Evolutionary conservation across 352 stramenopile genomes (phyloP).

Genomic region (Globisporangium megalacanthum): DNA sequence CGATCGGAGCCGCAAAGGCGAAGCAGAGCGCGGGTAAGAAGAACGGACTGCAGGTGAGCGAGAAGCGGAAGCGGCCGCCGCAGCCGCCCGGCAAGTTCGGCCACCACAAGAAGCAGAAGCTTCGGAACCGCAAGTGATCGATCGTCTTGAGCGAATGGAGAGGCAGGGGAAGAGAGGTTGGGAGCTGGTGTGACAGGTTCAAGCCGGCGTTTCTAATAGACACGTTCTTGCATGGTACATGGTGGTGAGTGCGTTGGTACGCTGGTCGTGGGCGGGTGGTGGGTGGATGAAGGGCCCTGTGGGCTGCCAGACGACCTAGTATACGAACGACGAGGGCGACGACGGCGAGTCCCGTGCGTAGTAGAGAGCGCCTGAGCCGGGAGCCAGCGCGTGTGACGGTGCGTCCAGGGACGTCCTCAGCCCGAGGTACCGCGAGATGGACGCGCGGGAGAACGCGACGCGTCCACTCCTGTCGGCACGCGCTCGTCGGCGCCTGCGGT

Average conservation of each 20-base stretch:
- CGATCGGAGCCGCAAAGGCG: background rate
- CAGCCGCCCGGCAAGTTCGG: conserved; percentile 16
- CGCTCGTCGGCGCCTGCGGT: conserved; percentile 18
- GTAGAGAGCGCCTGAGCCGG: conserved; percentile 13
- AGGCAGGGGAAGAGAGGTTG: too few relatives aligned
- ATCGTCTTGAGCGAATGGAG: background rate
- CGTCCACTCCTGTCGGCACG: background rate
- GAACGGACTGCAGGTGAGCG: conserved; percentile 17
- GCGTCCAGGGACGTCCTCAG: background rate
- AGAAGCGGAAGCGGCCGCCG: conserved; percentile 16
- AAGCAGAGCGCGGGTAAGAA: conserved; percentile 13
- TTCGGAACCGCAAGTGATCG: conserved; percentile 10
- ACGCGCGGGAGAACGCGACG: conserved; percentile 9
- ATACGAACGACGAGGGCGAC: conserved; percentile 16
- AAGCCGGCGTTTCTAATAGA: conserved; percentile 2
- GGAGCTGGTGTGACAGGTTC: too few relatives aligned
- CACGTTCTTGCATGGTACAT: background rate
- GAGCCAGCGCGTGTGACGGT: background rate
- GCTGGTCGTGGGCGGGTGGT: too few relatives aligned
- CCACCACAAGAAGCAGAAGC: conserved; percentile 20
- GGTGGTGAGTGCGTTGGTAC: background rate
- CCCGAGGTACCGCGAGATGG: conserved; percentile 33
- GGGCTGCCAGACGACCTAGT: background rate
- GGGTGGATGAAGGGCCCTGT: background rate
- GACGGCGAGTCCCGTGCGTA: conserved; percentile 19